phyloP scores from a whole-genome alignment of 208 protist species.

The Leishmania gerbilli region DNA sequence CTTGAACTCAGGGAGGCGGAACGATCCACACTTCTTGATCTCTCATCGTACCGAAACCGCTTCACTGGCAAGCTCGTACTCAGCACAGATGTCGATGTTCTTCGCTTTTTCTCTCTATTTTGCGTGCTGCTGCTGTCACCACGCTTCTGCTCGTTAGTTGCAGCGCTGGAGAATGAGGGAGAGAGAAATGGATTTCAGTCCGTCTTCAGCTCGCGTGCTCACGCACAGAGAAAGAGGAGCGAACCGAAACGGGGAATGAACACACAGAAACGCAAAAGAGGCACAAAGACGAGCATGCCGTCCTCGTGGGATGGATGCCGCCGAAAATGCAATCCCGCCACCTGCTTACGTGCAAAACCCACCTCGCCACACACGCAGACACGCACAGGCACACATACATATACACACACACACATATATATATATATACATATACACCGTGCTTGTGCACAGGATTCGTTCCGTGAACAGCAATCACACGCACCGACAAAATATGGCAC shows the following conservation, averaged over 20 bases:
- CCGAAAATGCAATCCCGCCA: neutral
- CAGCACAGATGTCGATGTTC: neutral
- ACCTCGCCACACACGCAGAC: neutral
- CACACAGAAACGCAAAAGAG: neutral
- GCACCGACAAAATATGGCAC: neutral
- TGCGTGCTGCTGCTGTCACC: neutral
- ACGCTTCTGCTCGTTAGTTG: neutral
- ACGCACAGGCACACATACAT: neutral
- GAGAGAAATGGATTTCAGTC: neutral
- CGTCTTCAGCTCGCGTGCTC: neutral
- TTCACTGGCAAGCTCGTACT: neutral
- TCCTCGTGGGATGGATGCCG: slow-evolving; percentile 1
- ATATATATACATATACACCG: neutral
- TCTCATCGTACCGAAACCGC: neutral
- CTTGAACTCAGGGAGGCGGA: neutral
- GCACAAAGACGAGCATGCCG: neutral
- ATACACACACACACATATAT: neutral
- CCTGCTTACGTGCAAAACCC: neutral
- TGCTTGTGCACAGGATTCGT: neutral
- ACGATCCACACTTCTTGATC: neutral
- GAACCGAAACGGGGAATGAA: neutral
- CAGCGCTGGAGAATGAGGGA: neutral
- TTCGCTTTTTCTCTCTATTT: neutral
- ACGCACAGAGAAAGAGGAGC: neutral
- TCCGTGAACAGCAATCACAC: neutral